Evolutionary conservation across 768 basidiomycete species (phyloP), one percentile per base, ranked within the genome.

Genomic region (Suillus ampliporus): DNA sequence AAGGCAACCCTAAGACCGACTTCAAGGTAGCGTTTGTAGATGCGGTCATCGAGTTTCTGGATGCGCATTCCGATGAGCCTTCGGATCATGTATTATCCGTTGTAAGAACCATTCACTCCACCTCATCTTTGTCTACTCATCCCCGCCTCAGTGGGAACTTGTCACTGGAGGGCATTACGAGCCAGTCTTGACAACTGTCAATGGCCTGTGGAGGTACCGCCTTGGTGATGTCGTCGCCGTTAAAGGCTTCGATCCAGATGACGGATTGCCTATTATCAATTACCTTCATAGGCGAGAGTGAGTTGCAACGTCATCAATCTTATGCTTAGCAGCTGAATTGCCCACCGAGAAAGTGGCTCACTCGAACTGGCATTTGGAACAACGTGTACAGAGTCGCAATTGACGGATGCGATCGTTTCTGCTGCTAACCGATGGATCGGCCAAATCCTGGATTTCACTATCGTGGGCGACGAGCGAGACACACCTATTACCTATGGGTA

Each of bases 201-300:
- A 65, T 51, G 61, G 64, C 28, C 34, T 62, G 9, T 65, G 61
- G 64, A 46, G 64, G 28, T 65, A 65, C 5, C 37, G 54, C 15
- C 14, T 63, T 15, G 64, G 58, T 6, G 64, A 65, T 14, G 52
- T 65, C 1, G 15, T 65, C 14, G 43, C 41, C 5, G 38, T 65
- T 7, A 43, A 46, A 17, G 62, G 62, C 10, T 65, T 65, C 31
- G 62, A 59, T 17, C 64, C 62, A 11, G 41, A 40, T 15, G 53
- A 65, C 15, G 64, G 64, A 23, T 21, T 52, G 17, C 64, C 64
- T 11, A 47, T 65, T 51, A 14, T 64, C 7, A 47, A 51, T 19
- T 64, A 62, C 19, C 23, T 34, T 19, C 51, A 61, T 17, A 34
- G 38, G 43, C 17, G 26, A 62, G 48, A 64, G 59, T 44, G 21